These are phyloP conservation scores for Sporothrix globosa DNA, from an alignment of 2,329 filamentous ascomycete species.

Conservation along the genomic window DNA sequence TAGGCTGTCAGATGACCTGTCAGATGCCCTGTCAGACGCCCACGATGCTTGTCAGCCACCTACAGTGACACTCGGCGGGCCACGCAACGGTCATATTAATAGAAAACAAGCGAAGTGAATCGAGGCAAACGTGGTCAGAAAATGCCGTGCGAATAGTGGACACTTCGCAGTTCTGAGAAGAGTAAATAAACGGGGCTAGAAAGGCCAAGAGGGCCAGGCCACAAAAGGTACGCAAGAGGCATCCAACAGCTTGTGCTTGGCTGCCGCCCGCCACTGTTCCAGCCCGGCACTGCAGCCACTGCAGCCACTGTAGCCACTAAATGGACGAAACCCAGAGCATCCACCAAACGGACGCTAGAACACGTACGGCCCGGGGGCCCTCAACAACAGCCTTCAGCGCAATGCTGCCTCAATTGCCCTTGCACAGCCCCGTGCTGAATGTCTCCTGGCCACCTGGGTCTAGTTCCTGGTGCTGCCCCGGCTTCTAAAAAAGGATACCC, in stretches of 20 bases:
- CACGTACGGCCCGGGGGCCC: too few relatives aligned
- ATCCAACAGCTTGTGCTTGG: background rate
- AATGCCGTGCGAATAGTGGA: background rate
- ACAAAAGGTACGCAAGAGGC: background rate
- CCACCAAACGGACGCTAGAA: too few relatives aligned
- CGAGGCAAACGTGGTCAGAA: background rate
- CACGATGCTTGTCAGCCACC: too few relatives aligned
- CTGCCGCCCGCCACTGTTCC: background rate
- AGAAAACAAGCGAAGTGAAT: background rate
- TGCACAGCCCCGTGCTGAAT: background rate
- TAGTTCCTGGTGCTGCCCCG: too few relatives aligned
- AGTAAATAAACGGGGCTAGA: background rate
- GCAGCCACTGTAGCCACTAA: background rate
- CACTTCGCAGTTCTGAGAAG: background rate
- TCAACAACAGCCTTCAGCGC: too few relatives aligned
- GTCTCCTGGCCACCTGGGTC: background rate
- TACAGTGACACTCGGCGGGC: too few relatives aligned
- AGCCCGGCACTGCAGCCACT: constrained; percentile 2
- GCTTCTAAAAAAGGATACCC: constrained; percentile 5
- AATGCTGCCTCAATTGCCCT: background rate
- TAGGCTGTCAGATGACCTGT: too few relatives aligned
- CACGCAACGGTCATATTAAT: background rate
- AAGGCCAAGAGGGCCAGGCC: background rate
- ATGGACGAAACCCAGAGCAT: too few relatives aligned
- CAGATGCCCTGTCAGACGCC: too few relatives aligned